Evolutionary conservation across 495 filamentous ascomycete genomes (phyloP).

Genomic region (Margaritispora aquatica): DNA sequence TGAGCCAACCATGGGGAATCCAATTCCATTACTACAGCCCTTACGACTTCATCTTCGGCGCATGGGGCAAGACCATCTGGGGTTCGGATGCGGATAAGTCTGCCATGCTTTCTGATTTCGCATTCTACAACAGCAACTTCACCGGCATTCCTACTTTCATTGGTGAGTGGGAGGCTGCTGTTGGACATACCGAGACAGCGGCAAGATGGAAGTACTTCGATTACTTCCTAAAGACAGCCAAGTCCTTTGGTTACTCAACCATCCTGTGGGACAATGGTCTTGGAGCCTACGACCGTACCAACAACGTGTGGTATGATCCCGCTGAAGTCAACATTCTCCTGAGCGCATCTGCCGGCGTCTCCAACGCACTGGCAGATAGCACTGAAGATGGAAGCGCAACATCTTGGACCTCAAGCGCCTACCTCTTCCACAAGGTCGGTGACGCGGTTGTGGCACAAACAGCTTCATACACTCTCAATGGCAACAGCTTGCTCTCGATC

Average conservation of each 20-base stretch:
- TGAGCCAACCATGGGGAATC: conserved; percentile 51
- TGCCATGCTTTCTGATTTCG: conserved; percentile 42
- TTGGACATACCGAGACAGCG: conserved; percentile 42
- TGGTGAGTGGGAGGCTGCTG: conserved; percentile 52
- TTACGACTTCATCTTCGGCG: conserved; percentile 30
- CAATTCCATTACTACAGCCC: conserved; percentile 62
- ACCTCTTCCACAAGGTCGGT: conserved; percentile 49
- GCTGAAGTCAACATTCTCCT: conserved; percentile 39
- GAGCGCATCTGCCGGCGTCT: conserved; percentile 35
- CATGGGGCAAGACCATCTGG: conserved; percentile 52
- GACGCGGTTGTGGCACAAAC: conserved; percentile 33
- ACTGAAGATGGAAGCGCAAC: conserved; percentile 40
- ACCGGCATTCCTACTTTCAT: conserved; percentile 48
- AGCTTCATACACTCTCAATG: conserved; percentile 46
- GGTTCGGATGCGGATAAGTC: conserved; percentile 48
- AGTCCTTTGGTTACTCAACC: conserved; percentile 37
- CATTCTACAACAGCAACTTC: conserved; percentile 44
- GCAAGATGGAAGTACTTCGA: conserved; percentile 55
- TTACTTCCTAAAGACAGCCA: conserved; percentile 41
- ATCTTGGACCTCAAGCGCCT: conserved; percentile 42
- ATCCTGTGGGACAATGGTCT: conserved; percentile 56
- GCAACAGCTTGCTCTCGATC: conserved; percentile 45
- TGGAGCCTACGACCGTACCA: conserved; percentile 39
- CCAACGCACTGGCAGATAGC: conserved; percentile 48
- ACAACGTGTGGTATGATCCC: conserved; percentile 43